phyloP scores from a whole-genome alignment of 2,329 filamentous ascomycete species.

The Malbranchea cinnamomea region DNA sequence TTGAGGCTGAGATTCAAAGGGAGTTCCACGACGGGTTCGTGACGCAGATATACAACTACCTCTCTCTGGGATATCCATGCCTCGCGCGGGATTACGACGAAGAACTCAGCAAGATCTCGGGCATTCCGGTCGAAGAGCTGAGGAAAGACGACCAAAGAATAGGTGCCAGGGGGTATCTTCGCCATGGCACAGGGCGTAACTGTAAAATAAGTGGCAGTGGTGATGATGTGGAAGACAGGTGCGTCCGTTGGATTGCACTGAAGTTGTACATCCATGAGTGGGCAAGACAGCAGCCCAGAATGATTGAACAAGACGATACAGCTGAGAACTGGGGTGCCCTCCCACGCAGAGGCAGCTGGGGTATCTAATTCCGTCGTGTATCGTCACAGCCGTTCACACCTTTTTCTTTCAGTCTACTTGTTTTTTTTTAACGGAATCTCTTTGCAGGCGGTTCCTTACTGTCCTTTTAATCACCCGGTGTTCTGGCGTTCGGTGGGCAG shows the following conservation, averaged over 20 bases:
- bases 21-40: slow-evolving; percentile 78
- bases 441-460: too few species aligned
- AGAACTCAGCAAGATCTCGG: slow-evolving; percentile 69
- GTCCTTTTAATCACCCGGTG: too few species aligned
- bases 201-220: too few species aligned
- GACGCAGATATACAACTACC: slow-evolving; percentile 93
- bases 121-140: slow-evolving; percentile 53
- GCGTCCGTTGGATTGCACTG: slow-evolving; percentile 70
- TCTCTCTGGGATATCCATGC: slow-evolving; percentile 81
- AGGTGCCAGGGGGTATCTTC: slow-evolving; percentile 60
- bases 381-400: too few species aligned
- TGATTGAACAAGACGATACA: slow-evolving; percentile 40
- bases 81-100: slow-evolving; percentile 70
- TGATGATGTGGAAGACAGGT: slow-evolving; percentile 28
- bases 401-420: too few species aligned
- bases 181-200: too few species aligned
- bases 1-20: slow-evolving; percentile 26
- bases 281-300: slow-evolving; percentile 70
- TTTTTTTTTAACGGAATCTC: too few species aligned
- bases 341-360: slow-evolving; percentile 50
- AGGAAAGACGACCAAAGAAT: slow-evolving; percentile 52
- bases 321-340: slow-evolving; percentile 52
- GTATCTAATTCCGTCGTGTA: slow-evolving; percentile 44
- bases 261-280: slow-evolving; percentile 75
- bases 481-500: too few species aligned